Evolutionary conservation across 768 basidiomycete species (phyloP).

Genomic region (Pholiota microspora): DNA sequence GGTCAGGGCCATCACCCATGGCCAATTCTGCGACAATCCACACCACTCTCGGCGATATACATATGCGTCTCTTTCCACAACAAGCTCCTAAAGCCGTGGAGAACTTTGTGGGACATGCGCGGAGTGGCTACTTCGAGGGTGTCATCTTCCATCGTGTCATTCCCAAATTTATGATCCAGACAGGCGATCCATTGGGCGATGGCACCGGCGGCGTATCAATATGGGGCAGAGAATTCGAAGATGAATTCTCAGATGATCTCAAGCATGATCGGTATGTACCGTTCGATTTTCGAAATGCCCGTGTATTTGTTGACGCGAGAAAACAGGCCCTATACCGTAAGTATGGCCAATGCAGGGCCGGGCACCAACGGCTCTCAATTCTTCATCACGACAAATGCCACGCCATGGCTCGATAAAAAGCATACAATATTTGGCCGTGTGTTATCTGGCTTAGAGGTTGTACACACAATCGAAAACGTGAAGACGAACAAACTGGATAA

Average conservation of each 20-base stretch:
- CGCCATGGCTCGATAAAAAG: constrained; percentile 90
- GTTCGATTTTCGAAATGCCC: not conserved
- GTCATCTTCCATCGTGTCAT: constrained; percentile 97
- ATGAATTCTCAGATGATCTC: constrained; percentile 87
- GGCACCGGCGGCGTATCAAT: constrained; percentile 91
- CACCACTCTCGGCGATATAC: constrained; percentile 94
- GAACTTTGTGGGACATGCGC: constrained; percentile 92
- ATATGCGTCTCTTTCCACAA: constrained; percentile 84
- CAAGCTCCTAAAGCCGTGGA: constrained; percentile 95
- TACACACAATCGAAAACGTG: constrained; percentile 90
- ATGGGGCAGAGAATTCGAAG: constrained; percentile 89
- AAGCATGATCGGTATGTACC: constrained; percentile 80
- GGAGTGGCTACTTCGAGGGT: constrained; percentile 89
- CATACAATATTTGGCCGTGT: constrained; percentile 94
- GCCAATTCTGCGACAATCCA: constrained; percentile 88
- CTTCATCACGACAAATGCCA: constrained; percentile 95
- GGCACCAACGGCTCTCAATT: constrained; percentile 95
- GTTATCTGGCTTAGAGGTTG: constrained; percentile 81
- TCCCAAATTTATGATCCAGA: constrained; percentile 98
- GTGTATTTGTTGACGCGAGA: constrained; percentile 4
- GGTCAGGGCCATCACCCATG: constrained; percentile 63
- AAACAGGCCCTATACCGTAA: constrained; percentile 86
- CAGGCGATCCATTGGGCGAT: constrained; percentile 92
- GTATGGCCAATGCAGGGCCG: constrained; percentile 93
- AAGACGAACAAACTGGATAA: constrained; percentile 84